A percentile compares a stretch with the other conserved stretches of the same genome.
phyloP scores from a whole-genome alignment of 75 land plant species.

The Selaginella tamariscina region DNA sequence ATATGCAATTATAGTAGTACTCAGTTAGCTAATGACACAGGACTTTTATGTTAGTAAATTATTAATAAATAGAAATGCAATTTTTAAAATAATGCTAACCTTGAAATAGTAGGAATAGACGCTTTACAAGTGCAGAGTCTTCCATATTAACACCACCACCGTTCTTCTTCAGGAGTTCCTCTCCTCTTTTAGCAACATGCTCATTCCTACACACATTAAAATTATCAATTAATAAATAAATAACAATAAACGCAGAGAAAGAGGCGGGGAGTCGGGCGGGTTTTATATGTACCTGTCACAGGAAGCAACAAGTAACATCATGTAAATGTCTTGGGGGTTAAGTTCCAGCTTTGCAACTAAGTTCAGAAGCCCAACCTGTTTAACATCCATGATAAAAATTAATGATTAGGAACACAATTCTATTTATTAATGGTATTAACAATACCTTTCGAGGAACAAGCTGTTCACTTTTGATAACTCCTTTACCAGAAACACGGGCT shows the following conservation, averaged over 20 bases:
- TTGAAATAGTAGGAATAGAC: constrained; percentile 63
- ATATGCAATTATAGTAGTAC: not conserved
- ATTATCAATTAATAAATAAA: not conserved
- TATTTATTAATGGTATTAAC: not conserved
- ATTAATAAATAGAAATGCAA: not conserved
- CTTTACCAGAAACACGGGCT: constrained; percentile 61
- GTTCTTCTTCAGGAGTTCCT: constrained; percentile 68
- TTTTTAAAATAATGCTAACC: constrained; percentile 35
- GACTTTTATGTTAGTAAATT: no score
- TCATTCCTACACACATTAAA: constrained; percentile 51
- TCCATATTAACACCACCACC: constrained; percentile 55
- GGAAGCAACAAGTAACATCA: constrained; percentile 56
- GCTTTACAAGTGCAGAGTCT: constrained; percentile 39
- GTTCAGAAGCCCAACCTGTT: constrained; percentile 72
- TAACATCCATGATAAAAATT: not conserved
- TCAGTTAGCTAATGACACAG: no score
- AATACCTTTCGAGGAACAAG: constrained; percentile 56
- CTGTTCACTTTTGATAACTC: constrained; percentile 39
- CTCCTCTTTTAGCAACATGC: constrained; percentile 66
- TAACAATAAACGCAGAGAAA: not conserved
- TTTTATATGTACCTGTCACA: constrained; percentile 42
- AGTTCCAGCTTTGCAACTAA: constrained; percentile 56
- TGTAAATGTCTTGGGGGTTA: constrained; percentile 55
- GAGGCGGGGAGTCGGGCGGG: not conserved
- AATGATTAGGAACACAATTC: constrained; percentile 2